phyloP scores from a whole-genome alignment of 139 green algal genomes.

The Chlamydomonas incerta region DNA sequence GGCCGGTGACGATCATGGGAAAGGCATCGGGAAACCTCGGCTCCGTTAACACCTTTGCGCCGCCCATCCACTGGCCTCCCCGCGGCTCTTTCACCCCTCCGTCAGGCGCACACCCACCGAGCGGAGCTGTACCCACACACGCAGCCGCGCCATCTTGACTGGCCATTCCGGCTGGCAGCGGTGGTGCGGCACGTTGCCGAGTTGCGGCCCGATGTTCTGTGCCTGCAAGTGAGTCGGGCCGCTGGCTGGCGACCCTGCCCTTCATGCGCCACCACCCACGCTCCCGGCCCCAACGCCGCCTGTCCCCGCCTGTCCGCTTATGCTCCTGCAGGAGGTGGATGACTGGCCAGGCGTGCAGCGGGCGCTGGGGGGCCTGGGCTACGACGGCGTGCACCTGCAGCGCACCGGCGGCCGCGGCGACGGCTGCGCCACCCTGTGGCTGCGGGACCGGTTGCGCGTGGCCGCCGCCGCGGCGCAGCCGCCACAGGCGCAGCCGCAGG shows the following conservation, averaged over 20 bases:
- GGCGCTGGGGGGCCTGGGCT: constrained; percentile 47
- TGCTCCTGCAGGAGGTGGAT: constrained; percentile 73
- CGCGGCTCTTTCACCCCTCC: not conserved
- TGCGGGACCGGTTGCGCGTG: constrained; percentile 7
- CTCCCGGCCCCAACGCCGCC: too few species aligned
- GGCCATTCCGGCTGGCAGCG: constrained; percentile 35
- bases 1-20: too few species aligned
- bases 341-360: constrained; percentile 43
- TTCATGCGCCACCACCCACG: too few species aligned
- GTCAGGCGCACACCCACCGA: constrained; percentile 40
- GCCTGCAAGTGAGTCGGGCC: constrained; percentile 37
- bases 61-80: too few species aligned
- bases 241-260: too few species aligned
- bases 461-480: not conserved
- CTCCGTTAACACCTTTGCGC: too few species aligned
- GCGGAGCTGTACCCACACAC: constrained; percentile 47
- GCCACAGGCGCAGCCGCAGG: too few species aligned
- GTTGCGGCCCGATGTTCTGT: constrained; percentile 45
- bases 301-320: too few species aligned
- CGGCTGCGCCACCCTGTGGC: constrained; percentile 67
- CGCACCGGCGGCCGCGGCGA: constrained; percentile 61
- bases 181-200: constrained; percentile 29
- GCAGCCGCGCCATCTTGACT: constrained; percentile 4
- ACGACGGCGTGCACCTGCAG: constrained; percentile 45
- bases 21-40: too few species aligned